A percentile compares a stretch with the other conserved stretches of the same genome.
Evolutionary conservation across 495 filamentous ascomycete genomes (phyloP).

Genomic region (Aspergillus cavernicola): DNA sequence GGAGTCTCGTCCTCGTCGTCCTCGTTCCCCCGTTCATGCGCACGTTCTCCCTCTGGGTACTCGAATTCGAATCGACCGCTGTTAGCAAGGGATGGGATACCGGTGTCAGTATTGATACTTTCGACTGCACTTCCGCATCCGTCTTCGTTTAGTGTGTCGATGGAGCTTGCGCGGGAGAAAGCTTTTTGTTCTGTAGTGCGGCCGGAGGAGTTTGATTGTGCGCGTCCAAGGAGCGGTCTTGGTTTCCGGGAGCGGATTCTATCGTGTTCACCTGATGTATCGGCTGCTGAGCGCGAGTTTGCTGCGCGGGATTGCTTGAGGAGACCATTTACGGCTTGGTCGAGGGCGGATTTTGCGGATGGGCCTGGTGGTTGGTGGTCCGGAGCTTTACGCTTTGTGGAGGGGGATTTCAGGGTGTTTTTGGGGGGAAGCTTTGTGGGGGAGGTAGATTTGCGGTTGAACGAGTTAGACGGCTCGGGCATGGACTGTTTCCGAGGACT

Average conservation of each 20-base stretch:
- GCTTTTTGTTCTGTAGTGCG: conserved; percentile 15
- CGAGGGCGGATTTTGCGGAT: conserved; percentile 25
- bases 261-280: conserved; percentile 4
- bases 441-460: conserved; percentile 26
- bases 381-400: conserved; percentile 17
- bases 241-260: conserved; percentile 24
- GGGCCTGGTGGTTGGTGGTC: conserved; percentile 1
- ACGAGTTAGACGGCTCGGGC: too few relatives aligned
- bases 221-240: conserved; percentile 48
- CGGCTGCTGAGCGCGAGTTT: conserved; percentile 26
- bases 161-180: conserved; percentile 48
- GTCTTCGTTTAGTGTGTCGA: conserved; percentile 54
- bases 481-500: not conserved
- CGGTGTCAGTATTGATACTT: conserved; percentile 25
- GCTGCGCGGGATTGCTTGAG: conserved; percentile 42
- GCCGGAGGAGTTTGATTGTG: conserved; percentile 38
- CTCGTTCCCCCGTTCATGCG: conserved; percentile 14
- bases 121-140: conserved; percentile 46
- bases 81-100: conserved; percentile 32
- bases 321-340: conserved; percentile 36
- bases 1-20: conserved; percentile 35
- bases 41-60: conserved; percentile 20
- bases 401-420: not conserved
- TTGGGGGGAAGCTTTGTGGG: conserved; percentile 25
- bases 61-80: conserved; percentile 35